Percentiles rank a stretch among this genome's conserved stretches.
phyloP scores from a whole-genome alignment of 2,329 filamentous ascomycete genomes.

The Xylariaceae sp. region DNA sequence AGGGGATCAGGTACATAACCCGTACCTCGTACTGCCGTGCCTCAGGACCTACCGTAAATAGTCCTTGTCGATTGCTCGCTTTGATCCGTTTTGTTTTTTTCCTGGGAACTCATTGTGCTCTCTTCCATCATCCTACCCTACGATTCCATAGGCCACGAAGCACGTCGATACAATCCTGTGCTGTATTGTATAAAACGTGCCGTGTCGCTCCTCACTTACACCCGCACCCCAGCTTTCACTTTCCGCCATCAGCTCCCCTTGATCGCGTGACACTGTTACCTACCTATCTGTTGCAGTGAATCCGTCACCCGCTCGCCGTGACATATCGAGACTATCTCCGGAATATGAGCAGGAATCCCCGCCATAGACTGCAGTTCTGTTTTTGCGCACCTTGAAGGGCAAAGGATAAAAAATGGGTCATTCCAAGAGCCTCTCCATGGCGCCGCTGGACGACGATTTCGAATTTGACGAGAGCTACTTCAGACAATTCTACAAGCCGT shows the following conservation, averaged over 20 bases:
- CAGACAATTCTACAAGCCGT: conserved; percentile 57
- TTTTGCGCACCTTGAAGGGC: conserved; percentile 25
- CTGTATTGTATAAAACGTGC: conserved; percentile 8
- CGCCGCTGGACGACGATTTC: conserved; percentile 41
- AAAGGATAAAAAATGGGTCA: conserved; percentile 31
- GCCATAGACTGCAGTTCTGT: conserved; percentile 18
- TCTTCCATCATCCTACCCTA: conserved; percentile 14
- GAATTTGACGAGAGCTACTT: conserved; percentile 54
- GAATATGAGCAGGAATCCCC: conserved; percentile 29
- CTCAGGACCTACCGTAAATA: not conserved
- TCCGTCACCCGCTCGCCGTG: conserved; percentile 12
- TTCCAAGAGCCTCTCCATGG: conserved; percentile 33
- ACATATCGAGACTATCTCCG: conserved; percentile 11
- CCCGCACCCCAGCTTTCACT: conserved; percentile 5
- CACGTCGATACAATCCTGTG: not conserved
- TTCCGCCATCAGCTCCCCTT: conserved; percentile 15
- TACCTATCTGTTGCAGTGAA: conserved; percentile 15
- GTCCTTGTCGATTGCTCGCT: conserved; percentile 20
- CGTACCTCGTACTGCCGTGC: not conserved
- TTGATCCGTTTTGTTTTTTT: conserved; percentile 20
- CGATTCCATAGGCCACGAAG: conserved; percentile 20
- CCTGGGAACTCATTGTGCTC: conserved; percentile 25
- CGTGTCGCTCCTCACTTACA: conserved; percentile 11
- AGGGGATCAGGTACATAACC: not conserved
- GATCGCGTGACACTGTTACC: conserved; percentile 26